Evolutionary conservation across 495 filamentous ascomycete genomes (phyloP).

Genomic region (Aspergillus haitiensis): DNA sequence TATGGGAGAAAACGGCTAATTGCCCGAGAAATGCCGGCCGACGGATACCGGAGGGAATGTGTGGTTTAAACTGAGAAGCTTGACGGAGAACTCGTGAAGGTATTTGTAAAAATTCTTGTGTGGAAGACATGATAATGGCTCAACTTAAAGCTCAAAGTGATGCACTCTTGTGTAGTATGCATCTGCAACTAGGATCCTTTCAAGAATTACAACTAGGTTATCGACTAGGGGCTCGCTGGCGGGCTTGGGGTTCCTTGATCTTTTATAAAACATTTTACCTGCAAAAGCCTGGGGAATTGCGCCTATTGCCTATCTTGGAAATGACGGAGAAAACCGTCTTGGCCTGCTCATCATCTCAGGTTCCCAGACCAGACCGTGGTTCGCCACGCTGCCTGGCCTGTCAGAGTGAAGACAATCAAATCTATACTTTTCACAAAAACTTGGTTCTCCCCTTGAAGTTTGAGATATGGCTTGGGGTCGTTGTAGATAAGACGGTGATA

Average conservation of each 20-base stretch:
- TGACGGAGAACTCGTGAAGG: slow-evolving; percentile 1
- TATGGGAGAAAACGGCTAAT: slow-evolving; percentile 13
- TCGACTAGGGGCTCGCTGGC: no score
- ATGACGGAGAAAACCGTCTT: not conserved
- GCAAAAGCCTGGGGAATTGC: not conserved
- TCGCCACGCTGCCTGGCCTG: not conserved
- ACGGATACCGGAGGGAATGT: not conserved
- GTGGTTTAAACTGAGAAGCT: slow-evolving; percentile 1
- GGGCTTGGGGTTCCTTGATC: no score
- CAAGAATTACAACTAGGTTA: no score
- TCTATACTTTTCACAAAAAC: not conserved
- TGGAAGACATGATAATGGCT: slow-evolving; percentile 3
- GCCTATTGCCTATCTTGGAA: not conserved
- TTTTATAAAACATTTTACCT: not conserved
- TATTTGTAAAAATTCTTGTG: slow-evolving; percentile 7
- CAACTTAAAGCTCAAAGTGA: not conserved
- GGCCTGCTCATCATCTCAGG: not conserved
- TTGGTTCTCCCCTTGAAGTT: not conserved
- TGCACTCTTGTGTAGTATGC: no score
- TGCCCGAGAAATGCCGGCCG: slow-evolving; percentile 9
- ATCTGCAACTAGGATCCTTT: no score
- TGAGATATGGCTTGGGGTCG: not conserved
- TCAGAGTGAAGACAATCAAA: not conserved
- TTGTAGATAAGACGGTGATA: not conserved
- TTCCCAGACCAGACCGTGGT: not conserved